Evolutionary conservation across 768 basidiomycete species (phyloP).

Genomic region (Tulasnella sp.): DNA sequence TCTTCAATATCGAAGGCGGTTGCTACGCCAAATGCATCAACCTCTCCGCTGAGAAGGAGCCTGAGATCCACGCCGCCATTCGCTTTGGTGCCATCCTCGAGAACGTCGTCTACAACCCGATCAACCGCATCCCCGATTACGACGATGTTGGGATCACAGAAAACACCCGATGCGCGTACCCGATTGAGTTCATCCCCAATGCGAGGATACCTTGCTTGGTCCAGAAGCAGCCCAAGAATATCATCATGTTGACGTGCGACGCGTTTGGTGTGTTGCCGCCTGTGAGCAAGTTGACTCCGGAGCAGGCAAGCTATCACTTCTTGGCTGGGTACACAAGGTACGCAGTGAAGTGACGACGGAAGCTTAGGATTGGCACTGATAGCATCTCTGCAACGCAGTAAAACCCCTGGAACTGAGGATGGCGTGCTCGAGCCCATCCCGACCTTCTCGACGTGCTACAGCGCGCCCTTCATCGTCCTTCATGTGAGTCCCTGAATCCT

Average conservation of each 20-base stretch:
- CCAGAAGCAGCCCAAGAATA: constrained; percentile 80
- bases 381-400: constrained; percentile 36
- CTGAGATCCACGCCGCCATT: constrained; percentile 94
- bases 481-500: constrained; percentile 34
- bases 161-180: constrained; percentile 98
- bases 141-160: constrained; percentile 95
- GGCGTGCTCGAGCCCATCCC: constrained; percentile 97
- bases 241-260: constrained; percentile 96
- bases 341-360: constrained; percentile 23
- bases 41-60: constrained; percentile 93
- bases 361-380: constrained; percentile 20
- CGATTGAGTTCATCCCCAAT: constrained; percentile 94
- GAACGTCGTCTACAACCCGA: constrained; percentile 94
- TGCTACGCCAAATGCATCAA: constrained; percentile 99
- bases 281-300: constrained; percentile 80
- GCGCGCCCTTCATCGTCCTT: constrained; percentile 97
- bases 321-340: constrained; percentile 91
- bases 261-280: constrained; percentile 98
- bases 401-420: constrained; percentile 98
- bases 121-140: constrained; percentile 77
- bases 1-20: constrained; percentile 99
- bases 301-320: constrained; percentile 97
- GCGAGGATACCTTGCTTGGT: constrained; percentile 89
- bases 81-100: constrained; percentile 94
- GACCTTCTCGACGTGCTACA: constrained; percentile 98